These are phyloP conservation scores for Stemphylium lycopersici DNA, from an alignment of 2,329 filamentous ascomycete genomes.

Conservation along the genomic window DNA sequence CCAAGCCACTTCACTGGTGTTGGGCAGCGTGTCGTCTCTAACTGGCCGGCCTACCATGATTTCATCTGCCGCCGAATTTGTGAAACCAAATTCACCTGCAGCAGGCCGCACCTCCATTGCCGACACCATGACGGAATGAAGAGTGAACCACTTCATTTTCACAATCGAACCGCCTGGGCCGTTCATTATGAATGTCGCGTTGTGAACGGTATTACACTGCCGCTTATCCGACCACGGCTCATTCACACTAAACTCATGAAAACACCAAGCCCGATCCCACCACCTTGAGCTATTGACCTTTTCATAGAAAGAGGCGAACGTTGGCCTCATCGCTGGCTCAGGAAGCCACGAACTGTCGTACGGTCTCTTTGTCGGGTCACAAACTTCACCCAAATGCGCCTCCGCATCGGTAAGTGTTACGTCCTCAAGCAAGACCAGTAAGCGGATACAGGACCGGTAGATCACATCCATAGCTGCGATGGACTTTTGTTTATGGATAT, in stretches of 20 bases:
- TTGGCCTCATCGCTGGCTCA: not conserved
- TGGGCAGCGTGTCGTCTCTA: no score
- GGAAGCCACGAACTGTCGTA: not conserved
- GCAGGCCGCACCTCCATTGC: not conserved
- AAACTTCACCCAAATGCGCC: conserved; percentile 3
- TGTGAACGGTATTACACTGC: conserved; percentile 9
- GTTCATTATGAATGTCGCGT: conserved; percentile 24
- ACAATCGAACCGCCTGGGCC: conserved; percentile 14
- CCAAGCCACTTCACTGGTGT: not conserved
- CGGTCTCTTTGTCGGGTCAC: not conserved
- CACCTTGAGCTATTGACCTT: conserved; percentile 18
- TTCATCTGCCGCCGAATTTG: not conserved
- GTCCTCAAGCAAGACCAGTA: conserved; percentile 21
- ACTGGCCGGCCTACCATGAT: not conserved
- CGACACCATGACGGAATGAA: conserved; percentile 8
- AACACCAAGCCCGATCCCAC: conserved; percentile 26
- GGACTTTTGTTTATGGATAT: conserved; percentile 15
- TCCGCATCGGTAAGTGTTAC: conserved; percentile 17
- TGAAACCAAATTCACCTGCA: not conserved
- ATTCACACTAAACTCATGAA: conserved; percentile 24
- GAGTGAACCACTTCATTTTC: conserved; percentile 20
- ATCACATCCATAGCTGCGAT: conserved; percentile 28
- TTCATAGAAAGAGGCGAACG: conserved; percentile 8
- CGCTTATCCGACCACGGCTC: conserved; percentile 19
- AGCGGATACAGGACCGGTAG: conserved; percentile 20